A percentile compares a stretch with the other conserved stretches of the same genome.
Conservation (phyloP, 495 filamentous ascomycete species). For the Hyaloscypha finlandica region DNA sequence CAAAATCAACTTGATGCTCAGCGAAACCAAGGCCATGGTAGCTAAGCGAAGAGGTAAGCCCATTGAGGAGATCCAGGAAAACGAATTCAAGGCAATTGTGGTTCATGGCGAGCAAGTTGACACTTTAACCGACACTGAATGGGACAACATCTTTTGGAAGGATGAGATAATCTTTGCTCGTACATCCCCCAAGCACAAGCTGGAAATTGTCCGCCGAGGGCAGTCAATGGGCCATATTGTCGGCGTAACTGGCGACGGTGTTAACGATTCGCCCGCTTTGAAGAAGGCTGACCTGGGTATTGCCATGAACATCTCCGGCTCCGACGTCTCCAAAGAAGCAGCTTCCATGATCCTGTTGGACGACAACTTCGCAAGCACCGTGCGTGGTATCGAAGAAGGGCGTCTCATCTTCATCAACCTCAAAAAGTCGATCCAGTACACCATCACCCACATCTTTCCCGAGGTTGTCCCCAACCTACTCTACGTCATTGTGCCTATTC, state of each 20-base stretch:
- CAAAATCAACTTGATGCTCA: conserved; percentile 38
- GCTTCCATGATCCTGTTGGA: conserved; percentile 74
- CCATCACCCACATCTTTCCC: conserved; percentile 38
- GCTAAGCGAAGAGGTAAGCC: conserved; percentile 21
- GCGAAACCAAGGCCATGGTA: conserved; percentile 28
- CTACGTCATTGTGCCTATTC: conserved; percentile 42
- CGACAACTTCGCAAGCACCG: conserved; percentile 83
- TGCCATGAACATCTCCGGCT: conserved; percentile 74
- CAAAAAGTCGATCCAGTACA: conserved; percentile 52
- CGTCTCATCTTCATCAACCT: conserved; percentile 68
- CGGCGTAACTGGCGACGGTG: conserved; percentile 90
- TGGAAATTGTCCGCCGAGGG: conserved; percentile 63
- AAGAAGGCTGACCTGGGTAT: conserved; percentile 84
- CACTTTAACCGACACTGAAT: conserved; percentile 37
- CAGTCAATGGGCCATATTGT: conserved; percentile 52
- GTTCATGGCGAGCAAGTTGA: conserved; percentile 38
- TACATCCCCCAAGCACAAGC: conserved; percentile 71
- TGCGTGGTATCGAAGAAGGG: conserved; percentile 64
- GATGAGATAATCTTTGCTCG: conserved; percentile 63
- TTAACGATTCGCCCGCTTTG: conserved; percentile 83
- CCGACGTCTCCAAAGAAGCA: conserved; percentile 86
- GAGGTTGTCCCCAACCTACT: conserved; percentile 42
- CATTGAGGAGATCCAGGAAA: conserved; percentile 21
- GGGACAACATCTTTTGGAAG: conserved; percentile 45
- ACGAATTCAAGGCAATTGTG: conserved; percentile 31